A percentile compares a stretch with the other conserved stretches of the same genome.
Conservation (phyloP, 2,329 filamentous ascomycete genomes). For the Pezicula carpinea region DNA sequence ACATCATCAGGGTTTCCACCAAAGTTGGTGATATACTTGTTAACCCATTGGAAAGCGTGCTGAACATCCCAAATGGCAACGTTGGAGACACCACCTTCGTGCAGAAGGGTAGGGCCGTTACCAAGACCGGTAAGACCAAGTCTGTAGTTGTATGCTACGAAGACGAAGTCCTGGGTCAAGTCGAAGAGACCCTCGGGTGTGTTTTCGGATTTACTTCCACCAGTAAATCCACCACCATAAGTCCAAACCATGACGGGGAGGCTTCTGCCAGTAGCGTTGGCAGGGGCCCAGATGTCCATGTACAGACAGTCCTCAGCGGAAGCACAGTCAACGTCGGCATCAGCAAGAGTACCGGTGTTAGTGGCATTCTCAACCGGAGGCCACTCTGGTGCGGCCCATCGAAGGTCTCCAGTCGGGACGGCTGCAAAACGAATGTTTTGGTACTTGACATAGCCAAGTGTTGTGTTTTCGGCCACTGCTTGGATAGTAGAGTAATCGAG, state of each 20-base stretch:
- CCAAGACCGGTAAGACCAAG: constrained; percentile 28
- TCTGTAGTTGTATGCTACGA: constrained; percentile 30
- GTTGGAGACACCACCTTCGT: constrained; percentile 26
- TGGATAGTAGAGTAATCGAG: background rate
- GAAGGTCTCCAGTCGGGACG: constrained; percentile 28
- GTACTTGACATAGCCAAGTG: constrained; percentile 30
- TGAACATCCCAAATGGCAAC: constrained; percentile 34
- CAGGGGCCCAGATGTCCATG: constrained; percentile 23
- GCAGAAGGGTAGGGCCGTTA: constrained; percentile 23
- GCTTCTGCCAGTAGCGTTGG: constrained; percentile 21
- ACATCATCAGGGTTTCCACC: constrained; percentile 41
- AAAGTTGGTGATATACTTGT: constrained; percentile 38
- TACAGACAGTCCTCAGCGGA: constrained; percentile 26
- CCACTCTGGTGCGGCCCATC: constrained; percentile 31
- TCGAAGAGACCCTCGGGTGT: constrained; percentile 32
- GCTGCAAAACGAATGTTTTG: constrained; percentile 33
- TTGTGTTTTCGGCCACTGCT: constrained; percentile 8
- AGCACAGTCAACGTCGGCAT: constrained; percentile 29
- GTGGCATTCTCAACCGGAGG: constrained; percentile 28
- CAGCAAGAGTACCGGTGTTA: constrained; percentile 30
- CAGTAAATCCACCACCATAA: constrained; percentile 27
- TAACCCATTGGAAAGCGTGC: constrained; percentile 42
- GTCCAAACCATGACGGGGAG: constrained; percentile 28
- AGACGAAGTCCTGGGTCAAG: constrained; percentile 26
- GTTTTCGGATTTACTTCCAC: constrained; percentile 27